Evolutionary conservation across 2,329 filamentous ascomycete species (phyloP), one percentile per base, ranked within the genome.

Genomic region (Orbilia oligospora): DNA sequence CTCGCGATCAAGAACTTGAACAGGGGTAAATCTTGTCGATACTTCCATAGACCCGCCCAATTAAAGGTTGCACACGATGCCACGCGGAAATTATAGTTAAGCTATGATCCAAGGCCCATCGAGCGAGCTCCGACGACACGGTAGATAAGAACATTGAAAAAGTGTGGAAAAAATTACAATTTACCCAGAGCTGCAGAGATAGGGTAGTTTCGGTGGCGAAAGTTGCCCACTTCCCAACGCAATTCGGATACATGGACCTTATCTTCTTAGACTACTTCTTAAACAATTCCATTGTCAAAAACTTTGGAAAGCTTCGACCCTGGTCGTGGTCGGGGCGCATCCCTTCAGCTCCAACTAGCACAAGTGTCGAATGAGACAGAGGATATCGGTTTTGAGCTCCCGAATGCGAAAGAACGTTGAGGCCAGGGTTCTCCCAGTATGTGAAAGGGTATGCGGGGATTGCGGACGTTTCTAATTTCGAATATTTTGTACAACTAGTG

Each of bases 91-190:
- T 73, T 73, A 67, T 73, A 38, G 16, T 33, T 27, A 38, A 73
- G 51, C 51, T 67, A 41, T 20, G 36, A 66, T 56, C 24, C 46
- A 46, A 56, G 44, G 38, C 33, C 24, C 48, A 56, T 30, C 36
- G 33, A 61, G 58, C 27, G 71, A 75, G 71, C 71, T 75, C 71
- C 71, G 71, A 75, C 71, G 56, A 69, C 33, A 56, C 53, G 58
- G 68, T 69, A 68, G 71, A 75, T 75, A 75, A 64, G 38, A 51
- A 20, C 8, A 20, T n/a, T n/a, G n/a, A n/a, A 22, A 9, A 20
- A 20, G 18, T 5, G 9, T n/a, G 10, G 9, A 61, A 33, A 68
- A 67, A 68, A 48, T 33, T 38, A 41, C 48, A 20, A 75, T 75
- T 75, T 75, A 75, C 14, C 71, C 71, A 69, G 51, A 30, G 27